A percentile compares a stretch with the other conserved stretches of the same genome.
These are phyloP conservation scores for Somion occarium DNA, from an alignment of 1,284 basidiomycete species.

Conservation along the genomic window DNA sequence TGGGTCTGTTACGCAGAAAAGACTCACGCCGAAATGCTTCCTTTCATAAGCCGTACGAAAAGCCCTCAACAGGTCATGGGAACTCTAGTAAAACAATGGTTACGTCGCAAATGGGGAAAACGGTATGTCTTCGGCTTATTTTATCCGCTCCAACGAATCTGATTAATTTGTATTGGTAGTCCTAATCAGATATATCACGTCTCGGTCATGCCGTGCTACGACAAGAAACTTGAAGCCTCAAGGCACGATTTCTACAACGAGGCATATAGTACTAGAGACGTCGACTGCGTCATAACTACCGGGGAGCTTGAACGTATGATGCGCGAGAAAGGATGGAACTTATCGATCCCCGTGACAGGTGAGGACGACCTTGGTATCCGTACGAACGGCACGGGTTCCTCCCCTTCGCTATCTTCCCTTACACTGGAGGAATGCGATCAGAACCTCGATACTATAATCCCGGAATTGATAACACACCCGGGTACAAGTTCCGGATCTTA, in stretches of 20 bases:
- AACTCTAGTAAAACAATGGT: slow-evolving; percentile 85
- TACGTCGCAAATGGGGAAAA: slow-evolving; percentile 59
- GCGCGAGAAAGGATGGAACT: slow-evolving; percentile 77
- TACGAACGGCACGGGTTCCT: slow-evolving; percentile 10
- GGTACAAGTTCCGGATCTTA: slow-evolving; percentile 95
- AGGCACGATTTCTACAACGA: slow-evolving; percentile 87
- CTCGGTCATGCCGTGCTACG: slow-evolving; percentile 98
- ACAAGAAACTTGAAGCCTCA: slow-evolving; percentile 98
- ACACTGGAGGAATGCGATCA: neutral
- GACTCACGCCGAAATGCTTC: slow-evolving; percentile 90
- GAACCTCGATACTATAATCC: slow-evolving; percentile 33
- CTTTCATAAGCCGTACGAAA: slow-evolving; percentile 85
- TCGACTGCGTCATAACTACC: slow-evolving; percentile 97
- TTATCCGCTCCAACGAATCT: neutral
- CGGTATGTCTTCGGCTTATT: slow-evolving; percentile 43
- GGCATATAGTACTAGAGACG: slow-evolving; percentile 78
- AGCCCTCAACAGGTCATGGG: slow-evolving; percentile 96
- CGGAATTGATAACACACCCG: slow-evolving; percentile 72
- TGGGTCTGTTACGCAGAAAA: slow-evolving; percentile 99
- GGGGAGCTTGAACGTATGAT: slow-evolving; percentile 91
- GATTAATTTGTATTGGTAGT: slow-evolving; percentile 32
- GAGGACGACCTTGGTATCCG: slow-evolving; percentile 27
- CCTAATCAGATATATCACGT: slow-evolving; percentile 91
- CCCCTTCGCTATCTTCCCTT: slow-evolving; percentile 15
- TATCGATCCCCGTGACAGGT: slow-evolving; percentile 52